A percentile compares a stretch with the other conserved stretches of the same genome.
Conservation (phyloP, 371 early-diverging fungal genomes). For the Coemansia sp. region DNA sequence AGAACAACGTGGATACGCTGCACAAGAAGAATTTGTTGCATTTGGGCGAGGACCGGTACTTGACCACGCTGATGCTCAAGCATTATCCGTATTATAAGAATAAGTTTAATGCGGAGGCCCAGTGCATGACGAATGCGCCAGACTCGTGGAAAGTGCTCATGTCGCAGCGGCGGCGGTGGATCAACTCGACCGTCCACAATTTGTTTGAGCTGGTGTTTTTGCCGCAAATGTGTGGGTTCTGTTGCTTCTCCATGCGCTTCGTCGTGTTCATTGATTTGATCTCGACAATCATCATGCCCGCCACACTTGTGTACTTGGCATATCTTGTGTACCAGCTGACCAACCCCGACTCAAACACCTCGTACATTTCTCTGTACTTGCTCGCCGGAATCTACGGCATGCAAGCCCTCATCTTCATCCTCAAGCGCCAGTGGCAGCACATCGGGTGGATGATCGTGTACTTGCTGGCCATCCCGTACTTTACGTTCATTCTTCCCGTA, state of each 20-base stretch:
- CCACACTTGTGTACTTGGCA: constrained; percentile 78
- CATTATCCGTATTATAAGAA: constrained; percentile 97
- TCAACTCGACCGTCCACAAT: constrained; percentile 87
- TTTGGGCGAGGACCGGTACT: constrained; percentile 84
- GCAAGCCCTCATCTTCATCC: constrained; percentile 80
- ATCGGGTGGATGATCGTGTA: constrained; percentile 97
- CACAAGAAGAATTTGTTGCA: constrained; percentile 91
- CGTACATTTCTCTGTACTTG: constrained; percentile 76
- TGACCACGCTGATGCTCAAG: constrained; percentile 98
- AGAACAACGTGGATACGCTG: constrained; percentile 93
- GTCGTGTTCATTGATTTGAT: constrained; percentile 93
- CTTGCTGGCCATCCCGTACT: constrained; percentile 77
- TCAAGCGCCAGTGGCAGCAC: constrained; percentile 87
- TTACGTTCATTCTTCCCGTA: constrained; percentile 74
- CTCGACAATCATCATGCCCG: constrained; percentile 91
- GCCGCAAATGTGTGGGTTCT: constrained; percentile 92
- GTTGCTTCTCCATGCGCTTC: constrained; percentile 98
- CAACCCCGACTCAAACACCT: constrained; percentile 77
- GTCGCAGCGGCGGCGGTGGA: constrained; percentile 71
- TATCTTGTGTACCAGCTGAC: constrained; percentile 81
- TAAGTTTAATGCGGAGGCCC: constrained; percentile 95
- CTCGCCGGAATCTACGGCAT: constrained; percentile 76
- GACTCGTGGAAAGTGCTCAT: constrained; percentile 92
- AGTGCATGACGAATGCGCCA: constrained; percentile 96
- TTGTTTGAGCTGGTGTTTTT: constrained; percentile 86